Evolutionary conservation across 805 yeast species (phyloP).

Genomic region (Ogataea naganishii): DNA sequence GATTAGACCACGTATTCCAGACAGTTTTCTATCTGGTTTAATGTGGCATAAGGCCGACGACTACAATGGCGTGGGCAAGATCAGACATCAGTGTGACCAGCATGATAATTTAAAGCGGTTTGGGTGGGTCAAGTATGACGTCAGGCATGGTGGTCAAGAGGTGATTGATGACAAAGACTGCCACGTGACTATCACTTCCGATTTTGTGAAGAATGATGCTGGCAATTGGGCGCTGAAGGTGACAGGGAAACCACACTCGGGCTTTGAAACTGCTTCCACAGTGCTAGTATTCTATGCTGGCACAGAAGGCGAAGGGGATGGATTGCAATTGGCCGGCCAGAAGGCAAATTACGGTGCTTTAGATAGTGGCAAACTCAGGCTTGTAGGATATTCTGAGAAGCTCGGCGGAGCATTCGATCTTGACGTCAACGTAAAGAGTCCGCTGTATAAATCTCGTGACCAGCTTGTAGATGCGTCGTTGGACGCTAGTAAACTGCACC

Average conservation of each 20-base stretch:
- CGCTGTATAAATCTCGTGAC: constrained; percentile 26
- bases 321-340: constrained; percentile 30
- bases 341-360: constrained; percentile 16
- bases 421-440: constrained; percentile 43
- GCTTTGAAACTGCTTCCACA: constrained; percentile 39
- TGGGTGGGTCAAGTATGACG: constrained; percentile 85
- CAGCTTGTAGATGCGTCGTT: constrained; percentile 27
- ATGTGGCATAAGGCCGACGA: constrained; percentile 78
- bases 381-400: constrained; percentile 51
- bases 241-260: constrained; percentile 51
- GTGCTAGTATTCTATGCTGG: constrained; percentile 75
- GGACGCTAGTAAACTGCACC: constrained; percentile 57
- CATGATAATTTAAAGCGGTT: constrained; percentile 61
- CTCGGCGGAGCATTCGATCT: constrained; percentile 57
- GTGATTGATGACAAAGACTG: constrained; percentile 58
- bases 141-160: constrained; percentile 81
- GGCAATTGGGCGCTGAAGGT: constrained; percentile 78
- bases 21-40: constrained; percentile 66
- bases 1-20: constrained; percentile 72
- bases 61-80: constrained; percentile 39
- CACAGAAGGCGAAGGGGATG: constrained; percentile 52
- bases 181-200: constrained; percentile 54
- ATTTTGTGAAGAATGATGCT: constrained; percentile 70
- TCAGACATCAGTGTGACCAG: constrained; percentile 73
- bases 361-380: constrained; percentile 28